Evolutionary conservation across 208 protist species (phyloP).

Genomic region (Trypanosoma melophagium): DNA sequence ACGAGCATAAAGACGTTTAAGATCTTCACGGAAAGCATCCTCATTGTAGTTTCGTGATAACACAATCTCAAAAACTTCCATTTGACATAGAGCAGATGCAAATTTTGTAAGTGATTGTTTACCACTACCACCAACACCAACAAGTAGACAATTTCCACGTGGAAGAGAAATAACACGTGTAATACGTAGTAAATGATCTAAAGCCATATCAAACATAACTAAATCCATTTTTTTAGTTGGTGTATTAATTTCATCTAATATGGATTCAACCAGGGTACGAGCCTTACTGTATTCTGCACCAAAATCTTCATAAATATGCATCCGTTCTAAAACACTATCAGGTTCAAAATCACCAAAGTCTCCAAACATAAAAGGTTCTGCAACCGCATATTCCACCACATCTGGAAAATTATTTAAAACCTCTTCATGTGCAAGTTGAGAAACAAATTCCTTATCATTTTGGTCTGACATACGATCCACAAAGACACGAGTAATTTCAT

Average conservation of each 20-base stretch:
- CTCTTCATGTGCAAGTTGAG: conserved; percentile 67
- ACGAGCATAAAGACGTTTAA: conserved; percentile 96
- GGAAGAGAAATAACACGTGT: conserved; percentile 95
- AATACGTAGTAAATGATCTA: conserved; percentile 97
- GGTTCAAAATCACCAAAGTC: conserved; percentile 94
- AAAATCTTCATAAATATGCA: conserved; percentile 94
- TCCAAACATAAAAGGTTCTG: conserved; percentile 94
- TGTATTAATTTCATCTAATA: conserved; percentile 95
- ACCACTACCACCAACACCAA: conserved; percentile 97
- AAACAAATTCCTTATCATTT: conserved; percentile 92
- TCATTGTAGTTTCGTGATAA: conserved; percentile 97
- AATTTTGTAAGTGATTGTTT: conserved; percentile 97
- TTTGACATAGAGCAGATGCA: conserved; percentile 92
- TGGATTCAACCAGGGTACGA: conserved; percentile 86
- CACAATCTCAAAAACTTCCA: conserved; percentile 97
- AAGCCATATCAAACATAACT: conserved; percentile 98
- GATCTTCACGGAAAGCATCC: conserved; percentile 96
- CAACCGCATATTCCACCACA: conserved; percentile 52
- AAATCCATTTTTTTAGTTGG: conserved; percentile 93
- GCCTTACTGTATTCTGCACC: conserved; percentile 75
- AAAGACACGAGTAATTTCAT: conserved; percentile 97
- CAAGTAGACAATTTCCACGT: conserved; percentile 96
- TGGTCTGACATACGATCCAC: conserved; percentile 95
- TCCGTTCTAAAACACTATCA: conserved; percentile 69
- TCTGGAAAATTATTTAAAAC: conserved; percentile 78